These are phyloP conservation scores for Psidium guajava DNA, from an alignment of 345 rosid species.

Conservation along the genomic window DNA sequence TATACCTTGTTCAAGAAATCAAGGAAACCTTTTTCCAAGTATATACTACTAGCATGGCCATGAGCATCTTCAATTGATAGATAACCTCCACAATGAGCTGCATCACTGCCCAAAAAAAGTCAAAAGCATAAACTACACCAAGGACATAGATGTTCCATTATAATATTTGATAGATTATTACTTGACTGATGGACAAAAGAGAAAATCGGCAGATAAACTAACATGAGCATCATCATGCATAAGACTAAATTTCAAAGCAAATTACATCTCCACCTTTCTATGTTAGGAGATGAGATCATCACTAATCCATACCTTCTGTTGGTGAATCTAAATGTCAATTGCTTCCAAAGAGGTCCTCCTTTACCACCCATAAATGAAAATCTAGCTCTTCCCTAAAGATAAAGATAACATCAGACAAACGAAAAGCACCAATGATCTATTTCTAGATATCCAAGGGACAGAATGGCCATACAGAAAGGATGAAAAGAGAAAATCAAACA, in stretches of 20 bases:
- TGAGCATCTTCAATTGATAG: slow-evolving; percentile 49
- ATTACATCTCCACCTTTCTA: neutral
- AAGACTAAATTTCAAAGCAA: neutral
- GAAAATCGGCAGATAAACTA: neutral
- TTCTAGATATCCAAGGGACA: neutral
- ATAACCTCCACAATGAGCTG: slow-evolving; percentile 35
- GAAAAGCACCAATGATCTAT: neutral
- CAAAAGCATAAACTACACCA: neutral
- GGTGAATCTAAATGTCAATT: slow-evolving; percentile 67
- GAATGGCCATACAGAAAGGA: neutral
- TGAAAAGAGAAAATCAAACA: neutral
- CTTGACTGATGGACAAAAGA: neutral
- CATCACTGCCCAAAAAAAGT: neutral
- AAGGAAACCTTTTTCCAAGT: slow-evolving; percentile 66
- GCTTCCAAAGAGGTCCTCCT: slow-evolving; percentile 97
- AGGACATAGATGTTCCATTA: neutral
- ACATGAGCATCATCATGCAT: neutral
- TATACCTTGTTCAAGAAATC: slow-evolving; percentile 73
- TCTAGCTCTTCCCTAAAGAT: slow-evolving; percentile 67
- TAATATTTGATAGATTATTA: neutral
- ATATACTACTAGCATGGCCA: slow-evolving; percentile 26
- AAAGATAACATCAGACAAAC: neutral
- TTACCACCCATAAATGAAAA: slow-evolving; percentile 91
- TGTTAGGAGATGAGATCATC: neutral
- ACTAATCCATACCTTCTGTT: slow-evolving; percentile 47